These are phyloP conservation scores for Phytophthora pisi DNA, from an alignment of 352 stramenopile species.

Conservation along the genomic window DNA sequence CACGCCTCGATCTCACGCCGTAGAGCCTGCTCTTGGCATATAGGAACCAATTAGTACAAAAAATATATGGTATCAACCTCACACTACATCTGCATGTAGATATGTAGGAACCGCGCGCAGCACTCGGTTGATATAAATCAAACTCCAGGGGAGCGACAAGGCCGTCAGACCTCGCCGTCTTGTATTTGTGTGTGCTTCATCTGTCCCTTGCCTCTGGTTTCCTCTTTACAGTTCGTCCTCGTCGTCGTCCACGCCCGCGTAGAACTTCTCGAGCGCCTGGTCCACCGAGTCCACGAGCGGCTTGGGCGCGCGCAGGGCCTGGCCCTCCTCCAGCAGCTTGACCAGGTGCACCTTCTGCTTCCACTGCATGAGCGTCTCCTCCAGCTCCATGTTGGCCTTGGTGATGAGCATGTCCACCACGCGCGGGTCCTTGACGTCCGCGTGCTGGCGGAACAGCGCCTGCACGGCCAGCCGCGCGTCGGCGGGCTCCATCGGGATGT, in stretches of 20 bases:
- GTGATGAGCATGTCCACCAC: slow-evolving; percentile 96
- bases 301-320: slow-evolving; percentile 58
- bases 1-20: no score
- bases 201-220: not conserved
- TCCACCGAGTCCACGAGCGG: slow-evolving; percentile 49
- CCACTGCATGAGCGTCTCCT: slow-evolving; percentile 98
- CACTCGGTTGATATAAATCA: slow-evolving; percentile 20
- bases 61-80: slow-evolving; percentile 12
- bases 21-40: not conserved
- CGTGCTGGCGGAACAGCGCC: slow-evolving; percentile 95
- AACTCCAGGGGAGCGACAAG: slow-evolving; percentile 24
- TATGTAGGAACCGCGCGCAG: no score
- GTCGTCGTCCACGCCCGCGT: slow-evolving; percentile 76
- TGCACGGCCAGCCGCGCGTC: slow-evolving; percentile 91
- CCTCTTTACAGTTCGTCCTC: slow-evolving; percentile 51
- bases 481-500: slow-evolving; percentile 94
- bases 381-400: slow-evolving; percentile 98
- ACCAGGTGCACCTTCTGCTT: slow-evolving; percentile 98
- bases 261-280: slow-evolving; percentile 82
- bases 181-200: slow-evolving; percentile 20
- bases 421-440: slow-evolving; percentile 93
- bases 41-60: slow-evolving; percentile 24
- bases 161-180: slow-evolving; percentile 9
- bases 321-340: slow-evolving; percentile 72
- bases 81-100: no score